A percentile compares a stretch with the other conserved stretches of the same genome.
Conservation (phyloP, 1,284 basidiomycete genomes). For the Trichosporon sp. region DNA sequence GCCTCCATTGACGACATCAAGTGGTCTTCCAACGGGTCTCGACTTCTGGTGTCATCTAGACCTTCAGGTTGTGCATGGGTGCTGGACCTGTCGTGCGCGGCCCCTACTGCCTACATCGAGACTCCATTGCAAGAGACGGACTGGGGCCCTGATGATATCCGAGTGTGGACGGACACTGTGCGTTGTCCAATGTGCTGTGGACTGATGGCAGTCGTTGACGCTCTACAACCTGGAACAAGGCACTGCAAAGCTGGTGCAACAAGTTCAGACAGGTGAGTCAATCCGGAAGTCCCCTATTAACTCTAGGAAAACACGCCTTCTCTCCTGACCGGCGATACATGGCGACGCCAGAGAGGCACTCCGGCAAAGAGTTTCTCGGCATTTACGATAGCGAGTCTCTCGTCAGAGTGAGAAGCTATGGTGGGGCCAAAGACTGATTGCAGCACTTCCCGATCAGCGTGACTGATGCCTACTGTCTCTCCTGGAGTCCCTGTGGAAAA, state of each 20-base stretch:
- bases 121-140: slow-evolving; percentile 70
- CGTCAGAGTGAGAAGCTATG: slow-evolving; percentile 57
- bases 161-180: slow-evolving; percentile 86
- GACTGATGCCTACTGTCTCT: slow-evolving; percentile 64
- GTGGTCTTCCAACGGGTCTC: slow-evolving; percentile 79
- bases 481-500: slow-evolving; percentile 73
- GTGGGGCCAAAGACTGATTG: not conserved
- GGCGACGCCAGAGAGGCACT: slow-evolving; percentile 72
- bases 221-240: slow-evolving; percentile 60
- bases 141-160: slow-evolving; percentile 72
- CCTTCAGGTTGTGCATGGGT: slow-evolving; percentile 59
- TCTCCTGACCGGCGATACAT: slow-evolving; percentile 73
- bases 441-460: slow-evolving; percentile 79
- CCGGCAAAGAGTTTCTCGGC: slow-evolving; percentile 74
- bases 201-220: slow-evolving; percentile 63
- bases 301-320: slow-evolving; percentile 62
- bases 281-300: no score
- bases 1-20: slow-evolving; percentile 60
- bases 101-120: slow-evolving; percentile 60
- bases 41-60: slow-evolving; percentile 66
- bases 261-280: not conserved
- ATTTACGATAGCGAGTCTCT: slow-evolving; percentile 73
- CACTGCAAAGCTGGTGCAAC: slow-evolving; percentile 24
- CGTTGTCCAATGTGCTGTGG: slow-evolving; percentile 33
- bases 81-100: slow-evolving; percentile 51